phyloP scores from a whole-genome alignment of 2,329 filamentous ascomycete species.

The Colletotrichum orbiculare region DNA sequence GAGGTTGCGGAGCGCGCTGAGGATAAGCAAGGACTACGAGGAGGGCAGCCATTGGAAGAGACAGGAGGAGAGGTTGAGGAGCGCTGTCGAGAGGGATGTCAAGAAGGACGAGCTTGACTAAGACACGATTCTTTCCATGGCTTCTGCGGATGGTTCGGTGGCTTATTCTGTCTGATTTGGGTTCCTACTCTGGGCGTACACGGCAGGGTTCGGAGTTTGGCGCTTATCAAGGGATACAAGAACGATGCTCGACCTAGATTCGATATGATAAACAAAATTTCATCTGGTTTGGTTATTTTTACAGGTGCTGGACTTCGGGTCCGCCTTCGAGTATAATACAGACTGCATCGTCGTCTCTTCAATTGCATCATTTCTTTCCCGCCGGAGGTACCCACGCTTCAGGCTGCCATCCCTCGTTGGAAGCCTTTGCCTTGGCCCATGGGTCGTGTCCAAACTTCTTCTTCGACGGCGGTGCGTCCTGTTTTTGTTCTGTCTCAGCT shows the following conservation, averaged over 20 bases:
- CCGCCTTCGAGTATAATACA: conserved; percentile 28
- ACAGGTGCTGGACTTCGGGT: conserved; percentile 13
- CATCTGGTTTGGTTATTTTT: conserved; percentile 18
- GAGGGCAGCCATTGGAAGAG: conserved; percentile 88
- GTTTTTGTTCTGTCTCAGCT: conserved; percentile 8
- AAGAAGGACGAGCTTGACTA: conserved; percentile 39
- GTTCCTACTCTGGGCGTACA: conserved; percentile 5
- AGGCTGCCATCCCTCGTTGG: conserved; percentile 76
- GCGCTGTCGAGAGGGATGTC: conserved; percentile 53
- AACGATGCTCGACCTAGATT: not conserved
- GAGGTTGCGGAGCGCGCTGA: conserved; percentile 84
- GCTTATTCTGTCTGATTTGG: not conserved
- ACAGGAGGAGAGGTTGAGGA: conserved; percentile 76
- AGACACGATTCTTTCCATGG: not conserved
- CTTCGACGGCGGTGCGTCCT: not conserved
- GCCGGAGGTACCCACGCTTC: conserved; percentile 67
- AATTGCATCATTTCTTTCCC: conserved; percentile 42
- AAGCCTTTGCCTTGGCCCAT: conserved; percentile 66
- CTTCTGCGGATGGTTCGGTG: no score
- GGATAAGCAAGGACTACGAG: conserved; percentile 86
- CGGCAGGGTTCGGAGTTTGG: conserved; percentile 20
- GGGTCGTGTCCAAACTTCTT: conserved; percentile 56
- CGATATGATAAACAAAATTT: not conserved
- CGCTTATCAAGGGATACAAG: not conserved
- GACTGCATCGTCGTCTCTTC: not conserved